Evolutionary conservation across 2,329 filamentous ascomycete species (phyloP).

Genomic region (Penicillium frequentans): DNA sequence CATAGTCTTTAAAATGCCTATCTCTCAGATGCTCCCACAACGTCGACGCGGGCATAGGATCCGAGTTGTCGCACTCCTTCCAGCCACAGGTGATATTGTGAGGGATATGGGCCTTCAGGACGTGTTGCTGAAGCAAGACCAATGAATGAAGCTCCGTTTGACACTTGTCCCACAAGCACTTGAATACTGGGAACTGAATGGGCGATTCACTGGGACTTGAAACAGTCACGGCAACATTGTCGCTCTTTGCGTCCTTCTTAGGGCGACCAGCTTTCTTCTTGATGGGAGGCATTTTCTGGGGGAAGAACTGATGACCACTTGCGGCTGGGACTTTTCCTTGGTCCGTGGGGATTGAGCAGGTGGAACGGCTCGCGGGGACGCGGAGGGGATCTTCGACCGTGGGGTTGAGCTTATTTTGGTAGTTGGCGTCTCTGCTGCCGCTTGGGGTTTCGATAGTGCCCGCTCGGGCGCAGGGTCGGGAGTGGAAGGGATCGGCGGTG

Average conservation of each 20-base stretch:
- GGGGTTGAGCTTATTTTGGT: not conserved
- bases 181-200: slow-evolving; percentile 45
- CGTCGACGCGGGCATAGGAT: slow-evolving; percentile 27
- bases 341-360: not conserved
- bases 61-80: slow-evolving; percentile 22
- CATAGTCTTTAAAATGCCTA: slow-evolving; percentile 53
- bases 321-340: not conserved
- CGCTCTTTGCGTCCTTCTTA: slow-evolving; percentile 14
- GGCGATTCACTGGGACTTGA: slow-evolving; percentile 5
- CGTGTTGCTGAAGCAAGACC: slow-evolving; percentile 59
- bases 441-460: not conserved
- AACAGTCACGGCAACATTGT: slow-evolving; percentile 15
- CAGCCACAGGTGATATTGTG: slow-evolving; percentile 28
- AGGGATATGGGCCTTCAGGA: slow-evolving; percentile 55
- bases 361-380: not conserved
- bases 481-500: not conserved
- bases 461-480: not conserved
- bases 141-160: slow-evolving; percentile 62
- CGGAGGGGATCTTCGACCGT: not conserved
- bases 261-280: slow-evolving; percentile 19
- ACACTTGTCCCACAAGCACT: slow-evolving; percentile 61
- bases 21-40: slow-evolving; percentile 55
- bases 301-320: slow-evolving; percentile 14
- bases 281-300: slow-evolving; percentile 11
- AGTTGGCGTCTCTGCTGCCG: not conserved